Conservation (phyloP, 179 eudicot species). For the Sideroxylon spinosum region DNA sequence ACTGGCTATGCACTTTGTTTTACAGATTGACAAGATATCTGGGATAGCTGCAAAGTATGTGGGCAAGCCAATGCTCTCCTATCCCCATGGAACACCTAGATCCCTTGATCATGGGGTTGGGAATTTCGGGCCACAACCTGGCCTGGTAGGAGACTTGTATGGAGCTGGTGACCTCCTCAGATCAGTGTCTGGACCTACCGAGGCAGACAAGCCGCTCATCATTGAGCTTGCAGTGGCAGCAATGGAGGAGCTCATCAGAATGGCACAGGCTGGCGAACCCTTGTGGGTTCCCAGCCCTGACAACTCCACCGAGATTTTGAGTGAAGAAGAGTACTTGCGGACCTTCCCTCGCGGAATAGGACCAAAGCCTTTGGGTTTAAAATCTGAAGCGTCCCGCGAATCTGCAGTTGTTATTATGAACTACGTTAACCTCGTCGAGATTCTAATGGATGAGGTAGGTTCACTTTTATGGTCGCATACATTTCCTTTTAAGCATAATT, state of each 20-base stretch:
- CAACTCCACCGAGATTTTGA: conserved; percentile 40
- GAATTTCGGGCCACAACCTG: conserved; percentile 43
- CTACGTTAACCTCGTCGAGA: conserved; percentile 81
- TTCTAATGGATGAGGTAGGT: conserved; percentile 90
- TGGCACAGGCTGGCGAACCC: conserved; percentile 88
- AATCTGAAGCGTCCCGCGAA: conserved; percentile 82
- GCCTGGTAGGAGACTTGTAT: conserved; percentile 55
- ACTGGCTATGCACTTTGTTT: not conserved
- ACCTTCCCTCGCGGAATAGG: conserved; percentile 84
- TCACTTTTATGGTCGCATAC: not conserved
- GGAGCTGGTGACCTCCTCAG: conserved; percentile 72
- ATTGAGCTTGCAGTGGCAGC: conserved; percentile 97
- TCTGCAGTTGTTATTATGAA: conserved; percentile 88
- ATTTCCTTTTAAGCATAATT: too few species aligned
- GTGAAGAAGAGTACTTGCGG: conserved; percentile 72
- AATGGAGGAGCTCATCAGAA: conserved; percentile 81
- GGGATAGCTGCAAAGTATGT: conserved; percentile 96
- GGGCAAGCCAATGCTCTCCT: conserved; percentile 68
- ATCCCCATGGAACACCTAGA: conserved; percentile 40
- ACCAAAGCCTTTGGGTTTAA: conserved; percentile 65
- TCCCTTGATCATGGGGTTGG: conserved; percentile 61
- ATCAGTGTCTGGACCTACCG: conserved; percentile 65
- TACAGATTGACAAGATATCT: conserved; percentile 89
- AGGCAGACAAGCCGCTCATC: conserved; percentile 84
- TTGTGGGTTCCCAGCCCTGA: conserved; percentile 59